A percentile compares a stretch with the other conserved stretches of the same genome.
Evolutionary conservation across 768 basidiomycete genomes (phyloP).

Genomic region (Vishniacozyma victoriae): DNA sequence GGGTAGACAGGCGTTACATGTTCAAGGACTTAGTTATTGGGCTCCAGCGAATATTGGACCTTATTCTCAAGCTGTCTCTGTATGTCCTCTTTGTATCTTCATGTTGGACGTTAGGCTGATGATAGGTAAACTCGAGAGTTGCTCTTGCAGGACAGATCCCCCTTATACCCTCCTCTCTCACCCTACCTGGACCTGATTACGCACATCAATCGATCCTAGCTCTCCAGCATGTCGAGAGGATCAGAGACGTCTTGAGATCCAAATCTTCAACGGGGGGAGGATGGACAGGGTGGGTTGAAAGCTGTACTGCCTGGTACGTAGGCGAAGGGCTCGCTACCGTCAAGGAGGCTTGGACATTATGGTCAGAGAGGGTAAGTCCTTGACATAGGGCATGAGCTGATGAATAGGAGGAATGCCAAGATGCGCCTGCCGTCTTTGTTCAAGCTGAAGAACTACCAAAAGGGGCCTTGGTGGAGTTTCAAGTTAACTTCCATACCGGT

Average conservation of each 20-base stretch:
- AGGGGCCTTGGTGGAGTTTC: constrained; percentile 49
- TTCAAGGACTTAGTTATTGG: constrained; percentile 96
- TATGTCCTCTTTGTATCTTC: constrained; percentile 47
- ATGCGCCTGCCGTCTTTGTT: constrained; percentile 39
- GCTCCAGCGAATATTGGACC: constrained; percentile 98
- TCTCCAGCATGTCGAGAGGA: constrained; percentile 70
- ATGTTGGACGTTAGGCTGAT: background rate
- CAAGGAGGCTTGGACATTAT: constrained; percentile 23
- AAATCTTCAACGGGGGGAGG: constrained; percentile 52
- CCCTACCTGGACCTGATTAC: constrained; percentile 56
- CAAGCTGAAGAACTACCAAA: constrained; percentile 45
- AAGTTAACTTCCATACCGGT: constrained; percentile 46
- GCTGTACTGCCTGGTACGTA: constrained; percentile 66
- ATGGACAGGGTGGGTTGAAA: constrained; percentile 62
- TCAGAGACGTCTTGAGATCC: constrained; percentile 58
- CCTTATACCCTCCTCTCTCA: constrained; percentile 66
- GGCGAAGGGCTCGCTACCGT: constrained; percentile 9
- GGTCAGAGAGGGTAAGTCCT: constrained; percentile 30
- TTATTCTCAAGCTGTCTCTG: constrained; percentile 87
- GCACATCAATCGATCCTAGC: constrained; percentile 65
- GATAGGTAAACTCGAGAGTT: constrained; percentile 65
- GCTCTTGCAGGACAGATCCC: constrained; percentile 95
- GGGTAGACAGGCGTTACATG: constrained; percentile 70
- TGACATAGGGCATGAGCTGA: background rate
- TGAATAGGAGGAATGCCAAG: constrained; percentile 18